Conservation (phyloP, 2,329 filamentous ascomycete species). For the Tolypocladium ovalisporum region DNA sequence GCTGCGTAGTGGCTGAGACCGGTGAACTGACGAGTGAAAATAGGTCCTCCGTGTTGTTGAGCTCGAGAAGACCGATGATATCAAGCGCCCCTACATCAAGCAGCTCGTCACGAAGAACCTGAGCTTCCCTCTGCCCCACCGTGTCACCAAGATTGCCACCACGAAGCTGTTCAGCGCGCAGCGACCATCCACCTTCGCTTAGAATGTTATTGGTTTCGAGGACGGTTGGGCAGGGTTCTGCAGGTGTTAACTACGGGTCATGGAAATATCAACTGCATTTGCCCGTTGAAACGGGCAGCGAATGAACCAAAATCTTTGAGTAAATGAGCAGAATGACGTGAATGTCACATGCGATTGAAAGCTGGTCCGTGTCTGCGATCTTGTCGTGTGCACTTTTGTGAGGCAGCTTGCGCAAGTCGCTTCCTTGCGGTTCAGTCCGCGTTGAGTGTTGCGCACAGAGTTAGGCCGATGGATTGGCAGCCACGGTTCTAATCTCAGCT, state of each 20-base stretch:
- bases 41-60: conserved; percentile 98
- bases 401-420: neutral
- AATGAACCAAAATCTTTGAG: conserved; percentile 26
- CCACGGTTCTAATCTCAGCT: neutral
- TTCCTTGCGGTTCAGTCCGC: no score
- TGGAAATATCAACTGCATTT: conserved; percentile 50
- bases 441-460: neutral
- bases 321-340: neutral
- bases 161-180: conserved; percentile 89
- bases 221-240: conserved; percentile 42
- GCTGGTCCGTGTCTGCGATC: neutral
- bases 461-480: neutral
- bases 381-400: neutral
- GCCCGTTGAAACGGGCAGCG: conserved; percentile 37
- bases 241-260: conserved; percentile 52
- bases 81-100: conserved; percentile 99
- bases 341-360: neutral
- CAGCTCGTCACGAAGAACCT: conserved; percentile 92
- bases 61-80: conserved; percentile 84
- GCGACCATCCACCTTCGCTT: conserved; percentile 97
- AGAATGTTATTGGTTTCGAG: conserved; percentile 48
- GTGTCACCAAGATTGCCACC: conserved; percentile 68
- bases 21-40: conserved; percentile 6
- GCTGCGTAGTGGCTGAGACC: neutral
- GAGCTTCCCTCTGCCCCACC: conserved; percentile 98